These are phyloP conservation scores for Bipolaris sorokiniana DNA, from an alignment of 2,329 filamentous ascomycete genomes.

Conservation along the genomic window DNA sequence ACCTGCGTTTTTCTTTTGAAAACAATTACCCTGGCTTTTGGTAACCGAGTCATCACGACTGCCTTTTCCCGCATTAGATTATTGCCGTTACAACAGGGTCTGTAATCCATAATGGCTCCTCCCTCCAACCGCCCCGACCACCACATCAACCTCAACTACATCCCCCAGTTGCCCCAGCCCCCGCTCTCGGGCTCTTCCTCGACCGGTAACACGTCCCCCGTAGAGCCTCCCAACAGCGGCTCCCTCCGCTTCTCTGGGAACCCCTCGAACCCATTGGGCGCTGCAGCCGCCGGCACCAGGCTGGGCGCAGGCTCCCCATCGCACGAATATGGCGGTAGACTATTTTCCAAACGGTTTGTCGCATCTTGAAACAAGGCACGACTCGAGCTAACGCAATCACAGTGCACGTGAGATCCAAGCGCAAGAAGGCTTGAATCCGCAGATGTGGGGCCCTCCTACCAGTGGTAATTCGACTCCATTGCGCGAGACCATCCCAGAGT, in stretches of 20 bases:
- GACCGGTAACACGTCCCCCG: constrained; percentile 78
- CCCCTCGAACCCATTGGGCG: constrained; percentile 60
- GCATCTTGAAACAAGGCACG: constrained; percentile 38
- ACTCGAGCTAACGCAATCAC: constrained; percentile 40
- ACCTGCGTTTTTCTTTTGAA: constrained; percentile 31
- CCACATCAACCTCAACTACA: constrained; percentile 83
- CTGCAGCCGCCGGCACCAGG: constrained; percentile 64
- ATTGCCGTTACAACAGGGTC: constrained; percentile 38
- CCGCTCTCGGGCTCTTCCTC: constrained; percentile 81
- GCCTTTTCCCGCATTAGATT: constrained; percentile 35
- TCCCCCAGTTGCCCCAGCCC: constrained; percentile 70
- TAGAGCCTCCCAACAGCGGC: constrained; percentile 70
- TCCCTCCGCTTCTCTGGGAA: constrained; percentile 75
- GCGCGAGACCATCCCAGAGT: constrained; percentile 96
- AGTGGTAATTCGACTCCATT: constrained; percentile 96
- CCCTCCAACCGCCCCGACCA: constrained; percentile 73
- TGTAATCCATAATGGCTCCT: constrained; percentile 92
- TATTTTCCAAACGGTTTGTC: constrained; percentile 91
- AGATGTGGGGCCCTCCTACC: constrained; percentile 89
- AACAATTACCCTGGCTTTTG: constrained; percentile 47
- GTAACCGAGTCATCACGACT: constrained; percentile 45
- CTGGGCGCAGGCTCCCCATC: constrained; percentile 95
- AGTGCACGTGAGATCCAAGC: constrained; percentile 97
- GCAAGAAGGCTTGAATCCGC: constrained; percentile 81
- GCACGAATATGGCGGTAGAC: constrained; percentile 78